These are phyloP conservation scores for Botryotinia narcissicola DNA, from an alignment of 2,329 filamentous ascomycete species.

Conservation along the genomic window DNA sequence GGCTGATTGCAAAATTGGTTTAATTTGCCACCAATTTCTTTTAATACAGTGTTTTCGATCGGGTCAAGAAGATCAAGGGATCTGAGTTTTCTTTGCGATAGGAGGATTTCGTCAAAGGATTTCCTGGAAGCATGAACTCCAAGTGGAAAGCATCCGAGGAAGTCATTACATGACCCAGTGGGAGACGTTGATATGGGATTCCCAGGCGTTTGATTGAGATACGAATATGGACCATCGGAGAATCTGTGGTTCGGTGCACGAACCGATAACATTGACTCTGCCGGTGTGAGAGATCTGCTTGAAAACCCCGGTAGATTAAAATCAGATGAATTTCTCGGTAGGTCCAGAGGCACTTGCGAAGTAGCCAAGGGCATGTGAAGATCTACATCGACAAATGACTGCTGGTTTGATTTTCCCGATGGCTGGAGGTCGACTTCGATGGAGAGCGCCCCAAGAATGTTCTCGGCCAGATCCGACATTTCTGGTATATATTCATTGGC, in stretches of 20 bases:
- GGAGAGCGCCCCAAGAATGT: constrained; percentile 14
- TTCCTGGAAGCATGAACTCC: constrained; percentile 43
- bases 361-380: not conserved
- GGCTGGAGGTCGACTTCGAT: constrained; percentile 14
- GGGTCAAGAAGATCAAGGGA: constrained; percentile 19
- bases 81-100: constrained; percentile 41
- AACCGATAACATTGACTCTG: constrained; percentile 5
- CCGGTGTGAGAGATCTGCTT: constrained; percentile 15
- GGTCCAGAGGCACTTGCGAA: not conserved
- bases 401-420: not conserved
- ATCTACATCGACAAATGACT: not conserved
- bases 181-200: constrained; percentile 42
- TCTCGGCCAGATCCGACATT: not conserved
- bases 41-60: constrained; percentile 12
- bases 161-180: constrained; percentile 40
- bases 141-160: constrained; percentile 48
- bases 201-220: not conserved
- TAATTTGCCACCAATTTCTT: constrained; percentile 11
- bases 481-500: constrained; percentile 11
- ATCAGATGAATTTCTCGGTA: not conserved
- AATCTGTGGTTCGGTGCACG: not conserved
- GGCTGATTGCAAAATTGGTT: constrained; percentile 16
- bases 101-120: constrained; percentile 46
- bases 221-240: constrained; percentile 19
- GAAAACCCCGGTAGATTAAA: not conserved